phyloP scores from a whole-genome alignment of 1,139 yeast species.

The Saccharomyces pastorianus region DNA sequence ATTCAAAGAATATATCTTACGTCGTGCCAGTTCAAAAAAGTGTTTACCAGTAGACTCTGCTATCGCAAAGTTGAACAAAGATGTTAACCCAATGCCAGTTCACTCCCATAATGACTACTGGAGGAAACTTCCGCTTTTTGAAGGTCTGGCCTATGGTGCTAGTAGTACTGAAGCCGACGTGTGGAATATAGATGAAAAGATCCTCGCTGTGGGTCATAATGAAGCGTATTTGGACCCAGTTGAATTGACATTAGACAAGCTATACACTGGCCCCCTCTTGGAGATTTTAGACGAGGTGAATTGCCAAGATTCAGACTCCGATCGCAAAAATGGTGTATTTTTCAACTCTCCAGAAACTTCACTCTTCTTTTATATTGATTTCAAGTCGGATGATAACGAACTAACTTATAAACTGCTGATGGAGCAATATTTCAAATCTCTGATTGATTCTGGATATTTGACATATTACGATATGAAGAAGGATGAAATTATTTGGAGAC shows the following conservation, averaged over 20 bases:
- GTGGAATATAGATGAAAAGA: slow-evolving; percentile 41
- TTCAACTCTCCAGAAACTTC: slow-evolving; percentile 37
- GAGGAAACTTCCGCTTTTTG: slow-evolving; percentile 53
- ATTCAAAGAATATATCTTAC: slow-evolving; percentile 9
- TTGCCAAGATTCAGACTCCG: slow-evolving; percentile 4
- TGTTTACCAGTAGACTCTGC: slow-evolving; percentile 14
- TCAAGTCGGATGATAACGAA: slow-evolving; percentile 37
- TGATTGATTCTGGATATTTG: slow-evolving; percentile 35
- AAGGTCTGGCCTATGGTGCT: slow-evolving; percentile 53
- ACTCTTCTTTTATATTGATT: slow-evolving; percentile 40
- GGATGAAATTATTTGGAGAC: slow-evolving; percentile 31
- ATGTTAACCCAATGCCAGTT: slow-evolving; percentile 40
- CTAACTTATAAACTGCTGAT: slow-evolving; percentile 33
- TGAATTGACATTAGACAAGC: slow-evolving; percentile 39
- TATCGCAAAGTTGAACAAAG: slow-evolving; percentile 37
- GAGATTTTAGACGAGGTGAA: slow-evolving; percentile 41
- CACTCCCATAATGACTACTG: slow-evolving; percentile 78
- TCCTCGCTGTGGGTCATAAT: slow-evolving; percentile 64
- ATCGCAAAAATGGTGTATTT: slow-evolving; percentile 36
- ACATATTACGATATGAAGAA: slow-evolving; percentile 30
- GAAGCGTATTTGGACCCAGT: slow-evolving; percentile 37
- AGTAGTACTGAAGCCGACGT: slow-evolving; percentile 66
- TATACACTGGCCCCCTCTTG: slow-evolving; percentile 50
- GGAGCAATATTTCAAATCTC: slow-evolving; percentile 30
- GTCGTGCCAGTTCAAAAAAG: background rate